Evolutionary conservation across 805 yeast genomes (phyloP).

Genomic region (Yamadazyma phyllophila): DNA sequence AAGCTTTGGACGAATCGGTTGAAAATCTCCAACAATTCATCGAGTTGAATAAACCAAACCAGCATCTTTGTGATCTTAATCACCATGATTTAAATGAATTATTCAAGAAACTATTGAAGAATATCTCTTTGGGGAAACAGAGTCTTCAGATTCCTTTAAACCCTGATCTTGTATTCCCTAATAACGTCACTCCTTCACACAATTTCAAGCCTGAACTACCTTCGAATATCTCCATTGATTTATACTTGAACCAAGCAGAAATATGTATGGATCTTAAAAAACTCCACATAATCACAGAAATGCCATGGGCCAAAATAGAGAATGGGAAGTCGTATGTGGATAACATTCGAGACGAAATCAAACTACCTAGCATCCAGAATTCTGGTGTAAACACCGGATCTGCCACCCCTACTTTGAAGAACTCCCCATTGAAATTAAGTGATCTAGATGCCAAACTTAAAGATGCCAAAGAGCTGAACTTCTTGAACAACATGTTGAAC

Average conservation of each 20-base stretch:
- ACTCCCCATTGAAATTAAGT: slow-evolving; percentile 21
- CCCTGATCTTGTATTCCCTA: slow-evolving; percentile 57
- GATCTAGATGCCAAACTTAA: slow-evolving; percentile 18
- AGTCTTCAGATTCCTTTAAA: slow-evolving; percentile 42
- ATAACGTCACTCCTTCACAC: slow-evolving; percentile 37
- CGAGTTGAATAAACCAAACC: background rate
- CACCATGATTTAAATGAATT: slow-evolving; percentile 19
- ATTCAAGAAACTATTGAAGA: slow-evolving; percentile 25
- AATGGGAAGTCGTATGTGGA: slow-evolving; percentile 57
- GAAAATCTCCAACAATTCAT: slow-evolving; percentile 19
- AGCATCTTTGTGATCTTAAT: slow-evolving; percentile 2
- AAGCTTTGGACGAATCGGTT: slow-evolving; percentile 36
- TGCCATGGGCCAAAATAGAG: slow-evolving; percentile 59
- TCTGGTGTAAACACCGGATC: slow-evolving; percentile 8
- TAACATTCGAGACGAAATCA: slow-evolving; percentile 53
- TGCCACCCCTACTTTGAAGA: slow-evolving; percentile 8
- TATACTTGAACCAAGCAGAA: slow-evolving; percentile 61
- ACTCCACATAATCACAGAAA: slow-evolving; percentile 46
- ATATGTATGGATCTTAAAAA: slow-evolving; percentile 58
- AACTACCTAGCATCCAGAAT: slow-evolving; percentile 22
- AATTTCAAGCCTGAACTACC: slow-evolving; percentile 49
- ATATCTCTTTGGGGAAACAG: slow-evolving; percentile 34
- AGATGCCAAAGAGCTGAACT: slow-evolving; percentile 4
- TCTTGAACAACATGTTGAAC: slow-evolving; percentile 8
- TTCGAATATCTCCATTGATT: slow-evolving; percentile 50